Evolutionary conservation across 2,329 filamentous ascomycete species (phyloP), one percentile per base, ranked within the genome.

Genomic region (Diaporthe ampelina): DNA sequence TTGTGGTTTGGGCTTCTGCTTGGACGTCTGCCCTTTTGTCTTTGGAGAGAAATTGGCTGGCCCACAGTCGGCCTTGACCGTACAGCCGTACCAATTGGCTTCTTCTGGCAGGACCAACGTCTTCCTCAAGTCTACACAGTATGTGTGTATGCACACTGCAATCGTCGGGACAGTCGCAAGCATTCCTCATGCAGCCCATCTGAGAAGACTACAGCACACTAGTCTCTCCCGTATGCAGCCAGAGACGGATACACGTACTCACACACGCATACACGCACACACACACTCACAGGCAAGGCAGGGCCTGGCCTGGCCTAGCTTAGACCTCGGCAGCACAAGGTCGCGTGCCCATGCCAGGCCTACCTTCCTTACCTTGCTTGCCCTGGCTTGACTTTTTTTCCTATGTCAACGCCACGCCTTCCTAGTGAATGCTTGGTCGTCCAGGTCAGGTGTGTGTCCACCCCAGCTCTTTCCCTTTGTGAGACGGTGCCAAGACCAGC

Each of bases 401-500:
- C 37, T 29, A 58, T 40, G 5, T 59, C 59, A 50, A 50, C 48
- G 26, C 68, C 68, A 58, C 37, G 15, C 43, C 52, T 19, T 58
- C 54, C 56, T 71, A 57, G 69, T 58, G 26, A 71, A 26, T 61
- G 69, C 43, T 43, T 71, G 61, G 40, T 61, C 40, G n/a, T 58
- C 52, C 40, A 32, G 19, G 45, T 35, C 19, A 61, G n/a, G 40
- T 43, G n/a, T 35, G 40, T 52, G 69, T 37, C 29, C 21, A 50
- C 68, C 61, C 68, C 43, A 71, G 69, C 70, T 63, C 70, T 63
- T 63, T 54, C 74, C 74, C 37, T 57, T 73, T 73, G 65, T 75
- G 74, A 75, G 74, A 75, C 74, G 63, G 9, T 72, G 74, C 74
- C 74, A 75, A 75, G 73, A 21, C 70, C 19, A 45, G 56, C 50